Evolutionary conservation across 345 rosid genomes (phyloP), one percentile per base, ranked within the genome.

Genomic region (Adansonia digitata): DNA sequence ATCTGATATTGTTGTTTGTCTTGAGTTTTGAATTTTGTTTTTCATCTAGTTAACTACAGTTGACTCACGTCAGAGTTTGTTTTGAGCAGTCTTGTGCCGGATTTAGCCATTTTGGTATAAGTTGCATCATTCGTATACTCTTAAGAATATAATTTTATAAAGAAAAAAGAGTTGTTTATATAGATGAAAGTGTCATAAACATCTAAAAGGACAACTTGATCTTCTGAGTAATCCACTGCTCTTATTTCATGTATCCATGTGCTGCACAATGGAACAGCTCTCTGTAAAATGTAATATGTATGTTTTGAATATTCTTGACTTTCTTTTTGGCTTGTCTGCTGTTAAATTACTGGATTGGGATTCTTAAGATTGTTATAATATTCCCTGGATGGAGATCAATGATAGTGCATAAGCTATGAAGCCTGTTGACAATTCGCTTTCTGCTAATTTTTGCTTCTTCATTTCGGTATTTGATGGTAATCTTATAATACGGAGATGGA

Each of bases 21-120:
- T 69, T 48, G 42, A 48, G 59, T 69, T 69, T 26, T 27, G 18
- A 46, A n/a, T 64, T 70, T 26, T 52, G 24, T 73, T 74, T 5
- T 68, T 74, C 12, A 63, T 61, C 27, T 42, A 10, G 64, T 72
- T 59, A 59, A 27, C 18, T 52, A 13, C 52, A 13, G 61, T 63
- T 81, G 69, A 29, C 45, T 75, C 49, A 75, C 20, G 34, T 15
- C 9, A n/a, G 73, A 56, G 64, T 46, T 22, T 37, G 72, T 48
- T 59, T 76, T 66, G 17, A 4, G 31, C 40, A 29, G 18, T 46
- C 69, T 45, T 26, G 0, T 26, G 29, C n/a, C n/a, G 69, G 46
- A 43, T 59, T 43, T 72, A 22, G 10, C 17, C 39, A 37, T 49
- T 31, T 69, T 49, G 59, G 59, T n/a, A n/a, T 18, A 69, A 18